Base-by-base conservation (phyloP, 2,329 filamentous ascomycete species). In the Claviceps sorghi region DNA sequence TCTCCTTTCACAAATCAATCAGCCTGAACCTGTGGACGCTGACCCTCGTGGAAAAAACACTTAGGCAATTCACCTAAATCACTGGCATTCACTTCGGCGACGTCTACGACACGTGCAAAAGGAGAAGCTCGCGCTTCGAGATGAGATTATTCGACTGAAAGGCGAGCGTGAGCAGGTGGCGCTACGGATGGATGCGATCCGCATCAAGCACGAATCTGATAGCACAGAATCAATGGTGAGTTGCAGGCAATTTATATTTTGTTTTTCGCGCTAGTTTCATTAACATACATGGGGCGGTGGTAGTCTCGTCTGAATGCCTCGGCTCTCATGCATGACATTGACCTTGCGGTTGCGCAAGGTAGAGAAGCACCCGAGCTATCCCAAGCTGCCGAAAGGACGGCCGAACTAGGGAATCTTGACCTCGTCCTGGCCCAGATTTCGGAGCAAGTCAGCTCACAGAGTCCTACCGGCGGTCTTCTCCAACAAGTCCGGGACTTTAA, bases 401-500 rank as follows among this genome's bases (percentile, higher is more conserved):
- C 73, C 1, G 75, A 79, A 32, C 64, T 80, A 48, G 71, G 71
- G 38, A 82, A 81, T 43, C 69, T 81, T 0, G 79, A 83, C 59
- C 64, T 83, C 36, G 62, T 76, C 9, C 68, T 83, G 34, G 74
- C 75, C n/a, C 70, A 71, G 29, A 67, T 83, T 5, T 69, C 76
- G 0, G 72, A 75, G 40, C 72, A 80, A 59, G 75, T 75, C 2
- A 77, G 75, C 58, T 73, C 68, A 41, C 65, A 65, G 21, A 71
- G 73, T 50, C 67, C 69, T 9, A 68, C 70, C 1, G 78, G 78
- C 22, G 78, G 78, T 2, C 65, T 75, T 4, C 66, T 84, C 56
- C 72, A 69, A 54, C 75, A 79, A 60, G 73, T 84, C 52, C 74
- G 67, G 54, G 74, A 79, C 48, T 84, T 84, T 59, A 84, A 84